Evolutionary conservation across 208 protist genomes (phyloP).

Genomic region (Hexamita inflata): DNA sequence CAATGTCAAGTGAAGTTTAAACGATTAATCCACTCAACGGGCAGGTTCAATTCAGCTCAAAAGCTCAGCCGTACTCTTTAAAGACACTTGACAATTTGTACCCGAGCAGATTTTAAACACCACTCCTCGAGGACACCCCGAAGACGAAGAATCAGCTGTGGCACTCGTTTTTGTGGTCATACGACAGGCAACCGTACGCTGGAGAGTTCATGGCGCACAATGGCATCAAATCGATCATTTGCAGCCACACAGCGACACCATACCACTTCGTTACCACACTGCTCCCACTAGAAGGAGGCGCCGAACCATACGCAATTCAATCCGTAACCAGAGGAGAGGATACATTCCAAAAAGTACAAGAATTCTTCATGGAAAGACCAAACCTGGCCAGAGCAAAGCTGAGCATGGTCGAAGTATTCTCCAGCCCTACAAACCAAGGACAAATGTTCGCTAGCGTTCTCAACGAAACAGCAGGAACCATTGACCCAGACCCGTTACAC

Average conservation of each 20-base stretch:
- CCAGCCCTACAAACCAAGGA: constrained; percentile 12
- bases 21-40: background rate
- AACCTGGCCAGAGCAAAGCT: background rate
- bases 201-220: constrained; percentile 18
- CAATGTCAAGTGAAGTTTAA: background rate
- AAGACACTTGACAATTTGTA: background rate
- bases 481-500: background rate
- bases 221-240: constrained; percentile 7
- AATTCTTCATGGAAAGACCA: background rate
- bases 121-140: constrained; percentile 5
- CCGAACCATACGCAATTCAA: constrained; percentile 4
- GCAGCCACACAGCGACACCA: constrained; percentile 7
- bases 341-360: constrained; percentile 1
- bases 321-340: background rate
- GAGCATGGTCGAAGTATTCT: constrained; percentile 14
- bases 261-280: constrained; percentile 16
- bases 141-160: constrained; percentile 8
- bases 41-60: background rate
- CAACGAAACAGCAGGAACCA: background rate
- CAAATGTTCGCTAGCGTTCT: background rate
- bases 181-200: constrained; percentile 1
- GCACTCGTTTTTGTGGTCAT: constrained; percentile 25
- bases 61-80: background rate
- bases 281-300: background rate
- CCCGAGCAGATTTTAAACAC: background rate